phyloP scores from a whole-genome alignment of 768 basidiomycete genomes.

The Ephemerocybe angulata region DNA sequence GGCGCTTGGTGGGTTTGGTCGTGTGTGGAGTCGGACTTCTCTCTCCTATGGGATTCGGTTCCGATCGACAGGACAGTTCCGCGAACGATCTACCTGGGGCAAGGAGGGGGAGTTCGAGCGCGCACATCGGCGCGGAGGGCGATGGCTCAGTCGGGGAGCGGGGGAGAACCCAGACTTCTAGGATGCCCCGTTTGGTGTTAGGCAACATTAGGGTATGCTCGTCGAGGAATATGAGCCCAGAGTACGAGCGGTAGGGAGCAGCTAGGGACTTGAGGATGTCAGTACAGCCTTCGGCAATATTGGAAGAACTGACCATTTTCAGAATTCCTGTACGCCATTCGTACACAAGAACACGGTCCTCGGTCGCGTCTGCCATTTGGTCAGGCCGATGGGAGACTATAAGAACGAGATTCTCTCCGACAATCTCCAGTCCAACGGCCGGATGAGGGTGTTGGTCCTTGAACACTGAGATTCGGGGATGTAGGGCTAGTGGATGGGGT shows the following conservation, averaged over 20 bases:
- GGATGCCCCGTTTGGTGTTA: conserved; percentile 23
- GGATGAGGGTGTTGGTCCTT: conserved; percentile 24
- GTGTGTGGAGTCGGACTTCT: background rate
- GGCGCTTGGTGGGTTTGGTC: background rate
- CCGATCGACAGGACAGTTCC: conserved; percentile 33
- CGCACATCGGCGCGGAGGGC: conserved; percentile 17
- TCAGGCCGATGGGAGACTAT: conserved; percentile 26
- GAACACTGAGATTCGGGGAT: conserved; percentile 27
- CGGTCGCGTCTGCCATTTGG: background rate
- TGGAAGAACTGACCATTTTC: conserved; percentile 28
- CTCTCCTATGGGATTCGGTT: conserved; percentile 36
- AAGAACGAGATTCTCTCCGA: conserved; percentile 41
- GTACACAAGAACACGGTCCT: conserved; percentile 37
- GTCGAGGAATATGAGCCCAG: conserved; percentile 31
- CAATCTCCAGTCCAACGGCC: conserved; percentile 41
- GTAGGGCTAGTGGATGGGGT: conserved; percentile 33
- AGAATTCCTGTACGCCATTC: conserved; percentile 40
- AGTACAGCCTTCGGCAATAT: background rate
- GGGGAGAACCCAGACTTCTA: conserved; percentile 37
- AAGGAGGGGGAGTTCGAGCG: conserved; percentile 30
- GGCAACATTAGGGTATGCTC: conserved; percentile 31
- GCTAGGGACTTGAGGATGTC: conserved; percentile 15
- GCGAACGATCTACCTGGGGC: conserved; percentile 17
- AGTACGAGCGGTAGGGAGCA: conserved; percentile 24
- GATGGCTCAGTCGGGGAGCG: conserved; percentile 7